Base-by-base conservation (phyloP, 805 yeast species). In the Cyberlindnera samutprakarnensis region DNA sequence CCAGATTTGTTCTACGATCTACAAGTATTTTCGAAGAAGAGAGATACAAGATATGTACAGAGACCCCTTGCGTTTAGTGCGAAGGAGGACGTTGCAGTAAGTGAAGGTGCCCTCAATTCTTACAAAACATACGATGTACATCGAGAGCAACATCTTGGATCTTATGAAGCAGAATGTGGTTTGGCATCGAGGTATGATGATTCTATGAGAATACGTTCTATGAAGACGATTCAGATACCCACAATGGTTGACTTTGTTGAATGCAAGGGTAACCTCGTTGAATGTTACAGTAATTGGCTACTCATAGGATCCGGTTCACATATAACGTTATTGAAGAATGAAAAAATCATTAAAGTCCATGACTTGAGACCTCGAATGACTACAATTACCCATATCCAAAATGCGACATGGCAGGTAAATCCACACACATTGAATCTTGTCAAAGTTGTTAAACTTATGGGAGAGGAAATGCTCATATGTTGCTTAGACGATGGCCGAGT, bases 391-490 rank as follows among this genome's bases (percentile, higher is more conserved):
- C 75, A 71, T 42, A 38, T 68, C 21, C 44, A 51, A 7, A 53
- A 60, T 7, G 63, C 75, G 6, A 70, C 76, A 1, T 68, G 71
- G 70, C 72, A 75, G 0, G 57, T 58, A 30, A 62, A 57, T 30
- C 80, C 81, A 2, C 79, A 73, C 47, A 62, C 75, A 0, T 62
- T 78, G 15, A 79, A 79, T 41, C 68, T 49, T 41, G 31, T 78
- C 26, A 70, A 63, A 32, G 40, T 59, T 7, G 55, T 53, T 1
- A 41, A 33, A 15, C 61, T 74, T 37, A 39, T 53, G 15, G 61
- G 54, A 2, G 44, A 47, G 13, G 70, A 68, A 33, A 66, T 70
- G 0, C 36, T 81, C 6, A 65, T 61, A 2, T 62, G 62, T 4
- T 72, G 78, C 28, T 42, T 61, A 12, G 85, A 78, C 46, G 75